Evolutionary conservation across 257 asterid species (phyloP).

Genomic region (Perilla frutescens): DNA sequence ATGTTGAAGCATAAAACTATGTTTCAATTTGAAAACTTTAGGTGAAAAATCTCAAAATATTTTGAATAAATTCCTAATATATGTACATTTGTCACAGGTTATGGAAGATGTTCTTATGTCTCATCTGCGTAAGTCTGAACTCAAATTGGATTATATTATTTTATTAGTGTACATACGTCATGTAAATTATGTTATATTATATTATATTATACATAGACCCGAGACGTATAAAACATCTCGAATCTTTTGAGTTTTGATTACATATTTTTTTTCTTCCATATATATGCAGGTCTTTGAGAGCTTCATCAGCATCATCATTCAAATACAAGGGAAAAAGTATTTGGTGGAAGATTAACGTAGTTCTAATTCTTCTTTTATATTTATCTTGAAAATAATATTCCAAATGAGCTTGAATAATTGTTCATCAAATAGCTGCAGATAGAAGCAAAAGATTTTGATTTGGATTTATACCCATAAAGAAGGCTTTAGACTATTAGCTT

Average conservation of each 20-base stretch:
- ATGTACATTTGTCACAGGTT: slow-evolving; percentile 47
- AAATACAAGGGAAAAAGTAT: slow-evolving; percentile 18
- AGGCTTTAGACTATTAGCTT: neutral
- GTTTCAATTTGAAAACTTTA: neutral
- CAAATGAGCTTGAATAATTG: neutral
- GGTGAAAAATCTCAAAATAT: neutral
- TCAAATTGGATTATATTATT: neutral
- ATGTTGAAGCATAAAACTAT: neutral
- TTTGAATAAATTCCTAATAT: neutral
- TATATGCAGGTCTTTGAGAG: slow-evolving; percentile 29
- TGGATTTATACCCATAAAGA: neutral
- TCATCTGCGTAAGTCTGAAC: slow-evolving; percentile 43
- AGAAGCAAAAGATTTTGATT: slow-evolving; percentile 23
- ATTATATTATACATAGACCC: too few species aligned
- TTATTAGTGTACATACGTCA: neutral
- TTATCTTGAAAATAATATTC: slow-evolving; percentile 31
- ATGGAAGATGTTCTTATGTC: slow-evolving; percentile 54
- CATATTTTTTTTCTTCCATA: too few species aligned
- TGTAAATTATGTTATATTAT: too few species aligned
- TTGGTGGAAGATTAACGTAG: slow-evolving; percentile 42
- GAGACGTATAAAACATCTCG: too few species aligned
- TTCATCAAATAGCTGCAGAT: neutral
- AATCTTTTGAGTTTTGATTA: too few species aligned
- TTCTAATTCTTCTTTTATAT: slow-evolving; percentile 40
- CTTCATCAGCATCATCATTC: slow-evolving; percentile 43